Evolutionary conservation across 352 stramenopile genomes (phyloP), one percentile per base, ranked within the genome.

Genomic region (Globisporangium lucens): DNA sequence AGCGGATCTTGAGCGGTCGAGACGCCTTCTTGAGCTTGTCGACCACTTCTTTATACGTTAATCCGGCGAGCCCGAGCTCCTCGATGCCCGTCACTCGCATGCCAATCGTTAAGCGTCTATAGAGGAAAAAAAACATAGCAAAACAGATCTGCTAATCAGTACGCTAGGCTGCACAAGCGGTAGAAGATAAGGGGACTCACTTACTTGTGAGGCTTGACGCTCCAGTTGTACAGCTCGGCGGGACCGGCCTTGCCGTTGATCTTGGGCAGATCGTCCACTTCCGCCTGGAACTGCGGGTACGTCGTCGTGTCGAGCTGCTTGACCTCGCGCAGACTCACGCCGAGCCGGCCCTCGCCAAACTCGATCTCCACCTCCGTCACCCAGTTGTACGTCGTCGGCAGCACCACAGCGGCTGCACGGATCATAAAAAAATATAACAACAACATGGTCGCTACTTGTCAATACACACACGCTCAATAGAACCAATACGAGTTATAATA

Each of bases 141-240:
- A 66, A n/a, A 22, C 15, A 9, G 4, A n/a, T 22, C 9, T 6
- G 41, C 20, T 49, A 49, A 49, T 49, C 1, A n/a, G 8, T 8
- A n/a, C 41, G 7, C 7, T 10, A 6, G 1, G 15, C 41, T 15
- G 17, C 15, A 47, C 30, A 27, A 62, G 2, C 38, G 15, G 38
- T 6, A 51, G 2, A 46, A 6, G 13, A 30, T 24, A 24, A 2
- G 13, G 13, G 22, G 2, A 46, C 30, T 30, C 5, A 46, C 30
- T 46, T 60, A 83, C 73, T 87, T 85, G 64, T 94, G 77, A 8
- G 86, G 82, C 66, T 93, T 93, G 58, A 96, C 88, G 65, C 88
- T 94, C 88, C 88, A 96, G 67, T 96, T 96, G 74, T 96, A 90
- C 8, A 96, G 80, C 74, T 96, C 88, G 17, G 88, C 88, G 0